These are phyloP conservation scores for Neoconidiobolus thromboides DNA, from an alignment of 371 early-diverging fungal genomes.

Conservation along the genomic window DNA sequence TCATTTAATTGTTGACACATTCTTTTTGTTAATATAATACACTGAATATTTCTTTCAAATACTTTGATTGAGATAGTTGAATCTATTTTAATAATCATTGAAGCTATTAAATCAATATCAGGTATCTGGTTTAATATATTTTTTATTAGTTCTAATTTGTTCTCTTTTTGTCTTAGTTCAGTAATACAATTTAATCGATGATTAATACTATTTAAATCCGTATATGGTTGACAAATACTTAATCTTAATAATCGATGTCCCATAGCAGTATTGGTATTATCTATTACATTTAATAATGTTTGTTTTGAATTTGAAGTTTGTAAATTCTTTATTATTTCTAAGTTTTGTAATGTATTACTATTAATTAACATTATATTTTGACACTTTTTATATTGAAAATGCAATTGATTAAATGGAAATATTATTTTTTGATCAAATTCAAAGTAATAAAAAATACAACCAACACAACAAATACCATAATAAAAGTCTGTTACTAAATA, in stretches of 20 bases:
- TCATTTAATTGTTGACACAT: slow-evolving; percentile 45
- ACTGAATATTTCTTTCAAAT: slow-evolving; percentile 24
- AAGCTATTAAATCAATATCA: slow-evolving; percentile 5
- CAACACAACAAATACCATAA: slow-evolving; percentile 14
- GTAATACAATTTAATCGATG: slow-evolving; percentile 14
- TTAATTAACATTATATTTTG: slow-evolving; percentile 40
- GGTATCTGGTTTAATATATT: not conserved
- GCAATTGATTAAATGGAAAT: slow-evolving; percentile 30
- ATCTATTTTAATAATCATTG: slow-evolving; percentile 23
- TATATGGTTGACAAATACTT: slow-evolving; percentile 48
- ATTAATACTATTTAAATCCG: slow-evolving; percentile 14
- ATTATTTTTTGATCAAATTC: slow-evolving; percentile 21
- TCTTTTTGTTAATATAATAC: slow-evolving; percentile 43
- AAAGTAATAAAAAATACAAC: slow-evolving; percentile 21
- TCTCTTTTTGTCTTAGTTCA: slow-evolving; percentile 11
- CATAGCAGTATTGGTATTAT: slow-evolving; percentile 43
- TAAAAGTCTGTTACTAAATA: slow-evolving; percentile 24
- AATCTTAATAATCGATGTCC: slow-evolving; percentile 45
- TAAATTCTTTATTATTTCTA: slow-evolving; percentile 39
- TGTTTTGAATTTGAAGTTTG: slow-evolving; percentile 16
- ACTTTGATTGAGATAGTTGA: slow-evolving; percentile 22
- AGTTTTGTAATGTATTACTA: slow-evolving; percentile 24
- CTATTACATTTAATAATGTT: slow-evolving; percentile 27
- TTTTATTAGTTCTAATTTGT: slow-evolving; percentile 1
- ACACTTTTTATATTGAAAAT: slow-evolving; percentile 33